Base-by-base conservation (phyloP, 1,284 basidiomycete species). In the Cutaneotrichosporon spelunceum region DNA sequence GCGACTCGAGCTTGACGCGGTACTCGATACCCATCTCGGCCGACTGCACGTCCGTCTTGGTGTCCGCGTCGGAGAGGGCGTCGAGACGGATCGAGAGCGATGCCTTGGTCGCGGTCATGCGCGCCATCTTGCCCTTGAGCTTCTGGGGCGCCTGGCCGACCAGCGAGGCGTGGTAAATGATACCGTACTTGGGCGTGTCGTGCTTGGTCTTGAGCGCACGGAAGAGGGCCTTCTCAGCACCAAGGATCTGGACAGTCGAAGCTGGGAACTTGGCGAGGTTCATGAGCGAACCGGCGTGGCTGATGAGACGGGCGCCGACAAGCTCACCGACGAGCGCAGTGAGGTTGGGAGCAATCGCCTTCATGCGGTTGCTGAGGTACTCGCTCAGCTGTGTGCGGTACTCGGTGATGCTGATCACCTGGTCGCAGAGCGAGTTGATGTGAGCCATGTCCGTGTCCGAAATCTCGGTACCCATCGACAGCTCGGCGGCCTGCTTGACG, bases 101-200 rank as follows among this genome's bases (percentile, higher is more conserved):
- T 4, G 95, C 88, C 83, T 97, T 97, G 64, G 95, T 98, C 42
- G 95, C 93, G 30, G 98, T 93, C 95, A 99, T 99, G 70, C 96
- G 90, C 14, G 96, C 96, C 95, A 99, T 98, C 88, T 99, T 99
- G 73, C 95, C 96, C 85, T 99, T 99, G 68, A 97, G 85, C 82
- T 97, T 97, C 69, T 93, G 92, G 55, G 95, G 92, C 59, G 96
- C 95, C 82, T 96, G 93, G 42, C 95, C 96, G 68, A 99, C 91
- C 61, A 99, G 84, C 4, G 91, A 94, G 42, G 93, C 91, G 82
- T 97, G 94, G 81, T 95, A 98, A 73, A 98, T 96, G 55, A 97
- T 83, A 71, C 93, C 94, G 75, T 98, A 97, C 81, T 99, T 99
- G 54, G 94, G 95, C 62, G 95, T 98, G 81, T 98, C 93, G 75